These are phyloP conservation scores for Hortaea werneckii DNA, from an alignment of 2,329 filamentous ascomycete genomes.

Conservation along the genomic window DNA sequence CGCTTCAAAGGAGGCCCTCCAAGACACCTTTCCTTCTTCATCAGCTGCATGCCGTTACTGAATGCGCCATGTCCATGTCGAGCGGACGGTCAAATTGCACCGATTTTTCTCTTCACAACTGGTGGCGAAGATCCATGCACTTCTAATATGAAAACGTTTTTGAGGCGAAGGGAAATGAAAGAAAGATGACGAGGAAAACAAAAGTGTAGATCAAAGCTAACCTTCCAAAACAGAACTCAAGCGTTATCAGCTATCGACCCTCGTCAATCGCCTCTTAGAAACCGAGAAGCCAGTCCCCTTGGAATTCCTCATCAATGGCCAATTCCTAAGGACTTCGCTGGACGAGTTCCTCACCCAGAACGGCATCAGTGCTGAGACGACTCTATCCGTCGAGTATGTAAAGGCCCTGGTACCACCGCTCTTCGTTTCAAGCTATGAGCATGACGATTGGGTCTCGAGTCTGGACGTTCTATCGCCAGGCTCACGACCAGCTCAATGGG, in stretches of 20 bases:
- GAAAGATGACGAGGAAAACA: no score
- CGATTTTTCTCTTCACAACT: no score
- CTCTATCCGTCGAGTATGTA: constrained; percentile 83
- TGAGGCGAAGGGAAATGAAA: no score
- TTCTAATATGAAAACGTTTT: no score
- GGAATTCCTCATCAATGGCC: constrained; percentile 92
- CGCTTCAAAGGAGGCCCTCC: background rate
- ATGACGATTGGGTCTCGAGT: constrained; percentile 91
- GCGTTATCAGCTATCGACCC: constrained; percentile 50
- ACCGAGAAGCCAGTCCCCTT: constrained; percentile 61
- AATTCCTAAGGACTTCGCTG: constrained; percentile 78
- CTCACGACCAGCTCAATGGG: constrained; percentile 51
- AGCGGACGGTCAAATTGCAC: no score
- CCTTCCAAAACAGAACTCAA: constrained; percentile 36
- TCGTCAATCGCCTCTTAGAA: constrained; percentile 52
- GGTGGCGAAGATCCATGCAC: no score
- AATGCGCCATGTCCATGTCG: no score
- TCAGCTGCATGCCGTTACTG: no score
- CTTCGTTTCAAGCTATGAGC: constrained; percentile 85
- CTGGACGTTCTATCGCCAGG: constrained; percentile 69
- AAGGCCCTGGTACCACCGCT: constrained; percentile 80
- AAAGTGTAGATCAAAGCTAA: no score
- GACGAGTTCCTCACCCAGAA: constrained; percentile 81
- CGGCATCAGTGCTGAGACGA: constrained; percentile 81
- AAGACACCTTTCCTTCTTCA: background rate